Evolutionary conservation across 1,284 basidiomycete species (phyloP), one percentile per base, ranked within the genome.

Genomic region (Pisolithus thermaeus): DNA sequence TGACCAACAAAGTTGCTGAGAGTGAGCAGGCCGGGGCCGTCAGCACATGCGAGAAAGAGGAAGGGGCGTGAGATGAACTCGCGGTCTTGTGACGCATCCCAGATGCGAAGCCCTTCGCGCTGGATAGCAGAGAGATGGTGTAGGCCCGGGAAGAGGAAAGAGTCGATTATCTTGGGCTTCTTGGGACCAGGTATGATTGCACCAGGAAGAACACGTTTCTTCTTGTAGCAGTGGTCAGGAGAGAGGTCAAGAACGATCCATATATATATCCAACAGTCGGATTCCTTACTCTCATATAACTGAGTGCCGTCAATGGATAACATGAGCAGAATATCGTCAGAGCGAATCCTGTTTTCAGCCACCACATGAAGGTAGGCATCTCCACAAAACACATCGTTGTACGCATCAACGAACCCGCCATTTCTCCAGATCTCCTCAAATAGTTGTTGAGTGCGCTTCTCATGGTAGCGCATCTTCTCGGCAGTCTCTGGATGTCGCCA

Each of bases 281-380:
- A 53, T 14, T 42, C 42, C 28, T 46, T 46, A 37, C 40, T 50
- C 39, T 69, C 53, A n/a, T 68, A 71, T 1, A 73, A 61, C 53
- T 71, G 70, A 1, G 64, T 61, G 6, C 70, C 67, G 55, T 73
- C 66, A 5, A 68, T 45, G 0, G 63, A 69, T 18, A 67, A 50
- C 53, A 42, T 42, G 8, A 42, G 41, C 5, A 42, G 23, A 1
- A 12, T 42, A 11, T 42, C 41, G 12, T 42, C 41, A 9, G 7
- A 3, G 6, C 58, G 37, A 7, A 73, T 65, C 0, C 52, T 44
- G 3, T 56, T 59, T 0, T 52, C 2, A 2, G 53, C 16, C 7
- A 68, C 49, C 0, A 64, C 63, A 8, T 63, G 35, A 54, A 59
- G 57, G 42, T 47, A 54, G 40, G 44, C 59, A 1, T 30, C 14